Conservation (phyloP, 306 rosid genomes). For the Cotoneaster glaucophyllus region DNA sequence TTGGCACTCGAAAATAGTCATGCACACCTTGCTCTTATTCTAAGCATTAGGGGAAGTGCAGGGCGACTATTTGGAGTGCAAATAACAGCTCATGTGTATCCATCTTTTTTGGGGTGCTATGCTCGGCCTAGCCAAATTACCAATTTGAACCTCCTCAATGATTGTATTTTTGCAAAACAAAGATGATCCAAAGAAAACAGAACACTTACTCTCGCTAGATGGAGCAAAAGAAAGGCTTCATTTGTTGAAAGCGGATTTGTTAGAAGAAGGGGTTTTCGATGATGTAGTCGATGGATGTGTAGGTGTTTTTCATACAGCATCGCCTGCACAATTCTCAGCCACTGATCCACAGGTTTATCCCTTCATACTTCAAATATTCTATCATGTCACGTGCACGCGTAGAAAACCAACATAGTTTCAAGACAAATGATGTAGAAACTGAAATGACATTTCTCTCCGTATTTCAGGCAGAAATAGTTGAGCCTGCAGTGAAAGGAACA, state of each 20-base stretch:
- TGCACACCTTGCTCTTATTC: not conserved
- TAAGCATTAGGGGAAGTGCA: not conserved
- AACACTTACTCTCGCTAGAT: slow-evolving; percentile 35
- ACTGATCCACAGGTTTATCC: slow-evolving; percentile 31
- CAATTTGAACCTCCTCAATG: no score
- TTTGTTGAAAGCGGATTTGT: slow-evolving; percentile 33
- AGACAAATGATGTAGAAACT: not conserved
- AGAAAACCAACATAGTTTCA: not conserved
- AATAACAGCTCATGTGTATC: no score
- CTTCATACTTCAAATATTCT: not conserved
- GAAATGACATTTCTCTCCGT: not conserved
- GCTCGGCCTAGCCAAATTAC: no score
- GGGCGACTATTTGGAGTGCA: no score
- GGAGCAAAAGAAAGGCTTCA: slow-evolving; percentile 28
- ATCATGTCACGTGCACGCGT: not conserved
- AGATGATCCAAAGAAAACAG: slow-evolving; percentile 37
- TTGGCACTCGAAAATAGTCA: not conserved
- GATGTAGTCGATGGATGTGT: slow-evolving; percentile 32
- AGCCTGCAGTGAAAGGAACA: slow-evolving; percentile 27
- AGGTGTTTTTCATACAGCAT: slow-evolving; percentile 53
- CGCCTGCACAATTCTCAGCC: slow-evolving; percentile 7
- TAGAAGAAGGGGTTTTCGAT: slow-evolving; percentile 49
- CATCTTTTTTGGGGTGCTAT: no score
- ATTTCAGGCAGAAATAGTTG: slow-evolving; percentile 11
- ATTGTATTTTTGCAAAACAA: not conserved